phyloP scores from a whole-genome alignment of 257 asterid genomes.

The Solanum pimpinellifolium region DNA sequence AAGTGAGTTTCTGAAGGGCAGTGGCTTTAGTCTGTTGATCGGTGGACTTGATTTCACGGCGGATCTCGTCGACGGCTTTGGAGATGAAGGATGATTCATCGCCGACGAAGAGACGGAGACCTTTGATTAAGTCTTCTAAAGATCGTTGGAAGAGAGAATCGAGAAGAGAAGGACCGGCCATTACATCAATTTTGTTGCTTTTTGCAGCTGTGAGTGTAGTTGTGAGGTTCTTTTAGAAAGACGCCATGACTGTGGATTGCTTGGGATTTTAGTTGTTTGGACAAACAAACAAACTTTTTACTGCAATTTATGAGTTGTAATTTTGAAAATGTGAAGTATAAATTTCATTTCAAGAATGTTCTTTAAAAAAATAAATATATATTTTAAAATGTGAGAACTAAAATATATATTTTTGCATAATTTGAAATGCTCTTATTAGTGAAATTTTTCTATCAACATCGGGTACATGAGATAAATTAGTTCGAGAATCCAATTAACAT shows the following conservation, averaged over 20 bases:
- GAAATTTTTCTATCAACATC: not conserved
- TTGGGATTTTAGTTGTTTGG: not conserved
- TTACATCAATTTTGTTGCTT: not conserved
- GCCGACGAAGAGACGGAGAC: conserved; percentile 44
- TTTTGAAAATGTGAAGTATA: not conserved
- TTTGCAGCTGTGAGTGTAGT: not conserved
- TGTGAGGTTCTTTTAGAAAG: not conserved
- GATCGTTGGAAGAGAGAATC: conserved; percentile 86
- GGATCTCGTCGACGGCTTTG: conserved; percentile 68
- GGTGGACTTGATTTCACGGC: conserved; percentile 82
- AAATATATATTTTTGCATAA: not conserved
- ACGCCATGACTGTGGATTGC: not conserved
- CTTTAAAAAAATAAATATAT: too few relatives aligned
- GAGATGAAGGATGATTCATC: conserved; percentile 38
- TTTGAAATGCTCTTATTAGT: not conserved
- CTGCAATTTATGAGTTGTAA: not conserved
- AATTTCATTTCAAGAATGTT: not conserved
- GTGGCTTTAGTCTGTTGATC: conserved; percentile 59
- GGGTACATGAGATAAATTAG: too few relatives aligned
- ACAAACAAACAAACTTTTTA: not conserved
- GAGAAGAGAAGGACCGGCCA: conserved; percentile 69
- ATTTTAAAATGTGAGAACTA: not conserved
- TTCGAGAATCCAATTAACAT: too few relatives aligned
- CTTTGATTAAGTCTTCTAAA: conserved; percentile 67
- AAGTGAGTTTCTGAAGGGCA: conserved; percentile 74